These are phyloP conservation scores for Elsinoe arachidis DNA, from an alignment of 2,329 filamentous ascomycete species.

Conservation along the genomic window DNA sequence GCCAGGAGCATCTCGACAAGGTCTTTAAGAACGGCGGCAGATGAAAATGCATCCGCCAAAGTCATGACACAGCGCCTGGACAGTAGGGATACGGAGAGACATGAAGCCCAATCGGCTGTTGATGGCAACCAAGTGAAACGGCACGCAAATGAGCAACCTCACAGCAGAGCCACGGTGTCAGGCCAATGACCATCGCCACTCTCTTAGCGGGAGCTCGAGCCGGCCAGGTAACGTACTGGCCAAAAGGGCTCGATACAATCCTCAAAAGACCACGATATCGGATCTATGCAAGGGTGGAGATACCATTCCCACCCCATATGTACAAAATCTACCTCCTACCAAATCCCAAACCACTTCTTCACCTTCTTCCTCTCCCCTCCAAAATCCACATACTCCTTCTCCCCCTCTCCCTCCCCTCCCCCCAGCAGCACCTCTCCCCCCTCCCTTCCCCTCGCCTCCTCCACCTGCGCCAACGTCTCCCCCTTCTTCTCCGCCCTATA, in stretches of 20 bases:
- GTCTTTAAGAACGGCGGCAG: conserved; percentile 53
- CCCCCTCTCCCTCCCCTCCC: conserved; percentile 16
- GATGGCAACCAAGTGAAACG: too few species aligned
- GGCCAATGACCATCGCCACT: too few species aligned
- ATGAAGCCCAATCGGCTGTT: conserved; percentile 17
- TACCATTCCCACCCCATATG: background rate
- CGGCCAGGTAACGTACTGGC: too few species aligned
- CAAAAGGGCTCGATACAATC: too few species aligned
- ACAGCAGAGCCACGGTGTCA: too few species aligned
- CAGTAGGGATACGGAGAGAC: conserved; percentile 35
- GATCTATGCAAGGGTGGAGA: background rate
- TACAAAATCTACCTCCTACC: conserved; percentile 38
- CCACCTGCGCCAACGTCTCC: conserved; percentile 17
- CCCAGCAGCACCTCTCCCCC: conserved; percentile 30
- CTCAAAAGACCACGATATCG: too few species aligned
- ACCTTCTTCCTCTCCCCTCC: conserved; percentile 39
- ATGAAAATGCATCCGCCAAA: conserved; percentile 12
- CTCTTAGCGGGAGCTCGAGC: too few species aligned
- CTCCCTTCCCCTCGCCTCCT: conserved; percentile 30
- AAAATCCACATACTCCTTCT: conserved; percentile 13
- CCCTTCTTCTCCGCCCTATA: conserved; percentile 25
- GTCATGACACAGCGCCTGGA: background rate
- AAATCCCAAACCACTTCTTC: conserved; percentile 82
- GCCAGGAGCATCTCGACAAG: conserved; percentile 79
- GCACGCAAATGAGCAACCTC: too few species aligned